These are phyloP conservation scores for Aspergillus saccharolyticus DNA, from an alignment of 495 filamentous ascomycete species.

Conservation along the genomic window DNA sequence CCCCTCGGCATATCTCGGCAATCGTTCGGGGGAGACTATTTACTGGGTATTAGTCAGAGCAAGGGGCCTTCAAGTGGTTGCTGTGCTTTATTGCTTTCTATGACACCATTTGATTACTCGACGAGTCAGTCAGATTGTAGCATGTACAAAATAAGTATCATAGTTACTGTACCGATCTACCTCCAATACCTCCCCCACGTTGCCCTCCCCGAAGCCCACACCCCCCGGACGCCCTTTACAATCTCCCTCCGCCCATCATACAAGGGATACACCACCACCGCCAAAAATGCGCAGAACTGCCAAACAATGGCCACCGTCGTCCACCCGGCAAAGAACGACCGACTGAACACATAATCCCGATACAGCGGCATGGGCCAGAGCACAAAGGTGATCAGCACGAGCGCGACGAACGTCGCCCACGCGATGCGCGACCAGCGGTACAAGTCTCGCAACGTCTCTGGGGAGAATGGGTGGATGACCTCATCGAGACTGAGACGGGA, in stretches of 20 bases:
- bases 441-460: constrained; percentile 28
- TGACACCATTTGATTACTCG: no score
- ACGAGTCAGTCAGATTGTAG: no score
- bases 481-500: constrained; percentile 24
- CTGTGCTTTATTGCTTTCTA: no score
- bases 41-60: no score
- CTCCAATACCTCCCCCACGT: background rate
- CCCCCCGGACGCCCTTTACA: constrained; percentile 13
- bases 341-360: constrained; percentile 40
- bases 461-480: constrained; percentile 32
- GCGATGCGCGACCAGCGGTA: constrained; percentile 36
- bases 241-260: constrained; percentile 38
- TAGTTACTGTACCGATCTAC: background rate
- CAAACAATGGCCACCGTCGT: constrained; percentile 42
- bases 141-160: no score
- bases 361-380: constrained; percentile 43
- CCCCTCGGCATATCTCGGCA: background rate
- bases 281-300: constrained; percentile 40
- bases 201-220: constrained; percentile 4
- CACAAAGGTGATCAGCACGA: constrained; percentile 37
- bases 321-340: constrained; percentile 45
- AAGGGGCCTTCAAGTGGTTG: no score
- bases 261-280: constrained; percentile 42
- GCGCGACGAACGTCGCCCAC: constrained; percentile 33
- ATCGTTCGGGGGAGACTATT: no score